A percentile compares a stretch with the other conserved stretches of the same genome.
phyloP scores from a whole-genome alignment of 768 basidiomycete species.

The Gyrodon lividus region DNA sequence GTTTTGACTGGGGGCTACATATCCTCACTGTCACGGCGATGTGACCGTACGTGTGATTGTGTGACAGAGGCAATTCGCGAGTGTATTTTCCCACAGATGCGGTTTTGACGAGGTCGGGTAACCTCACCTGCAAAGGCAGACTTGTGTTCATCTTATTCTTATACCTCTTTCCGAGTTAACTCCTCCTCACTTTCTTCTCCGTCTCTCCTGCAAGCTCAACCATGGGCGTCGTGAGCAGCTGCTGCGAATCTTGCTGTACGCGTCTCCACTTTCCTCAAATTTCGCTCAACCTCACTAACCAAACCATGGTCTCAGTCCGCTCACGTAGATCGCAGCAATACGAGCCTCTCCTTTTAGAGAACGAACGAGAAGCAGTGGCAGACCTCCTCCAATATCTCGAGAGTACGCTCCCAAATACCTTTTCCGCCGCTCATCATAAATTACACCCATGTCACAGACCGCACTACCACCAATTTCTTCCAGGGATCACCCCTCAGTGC shows the following conservation, averaged over 20 bases:
- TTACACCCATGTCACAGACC: conserved; percentile 47
- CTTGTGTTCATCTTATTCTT: conserved; percentile 17
- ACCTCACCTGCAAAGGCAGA: conserved; percentile 4
- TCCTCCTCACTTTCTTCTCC: not conserved
- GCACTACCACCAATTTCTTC: conserved; percentile 98
- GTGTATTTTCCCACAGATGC: conserved; percentile 21
- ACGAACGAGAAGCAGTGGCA: conserved; percentile 96
- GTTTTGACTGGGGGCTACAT: too few species aligned
- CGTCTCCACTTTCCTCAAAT: conserved; percentile 16
- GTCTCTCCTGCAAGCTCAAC: conserved; percentile 1
- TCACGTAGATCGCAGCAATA: conserved; percentile 84
- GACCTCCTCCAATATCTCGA: conserved; percentile 97
- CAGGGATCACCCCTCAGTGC: conserved; percentile 88
- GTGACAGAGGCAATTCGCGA: conserved; percentile 19
- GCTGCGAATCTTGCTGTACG: conserved; percentile 83
- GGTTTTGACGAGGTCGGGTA: not conserved
- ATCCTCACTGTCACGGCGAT: too few species aligned
- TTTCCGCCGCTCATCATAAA: not conserved
- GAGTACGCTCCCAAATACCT: conserved; percentile 55
- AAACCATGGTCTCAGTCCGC: conserved; percentile 50
- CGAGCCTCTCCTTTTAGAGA: conserved; percentile 84
- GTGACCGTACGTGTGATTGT: not conserved
- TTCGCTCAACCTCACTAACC: conserved; percentile 10
- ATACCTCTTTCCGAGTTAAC: conserved; percentile 6
- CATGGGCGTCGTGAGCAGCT: conserved; percentile 79